Evolutionary conservation across 192 early-diverging fungal genomes (phyloP), one percentile per base, ranked within the genome.

Genomic region (Coemansia sp.): DNA sequence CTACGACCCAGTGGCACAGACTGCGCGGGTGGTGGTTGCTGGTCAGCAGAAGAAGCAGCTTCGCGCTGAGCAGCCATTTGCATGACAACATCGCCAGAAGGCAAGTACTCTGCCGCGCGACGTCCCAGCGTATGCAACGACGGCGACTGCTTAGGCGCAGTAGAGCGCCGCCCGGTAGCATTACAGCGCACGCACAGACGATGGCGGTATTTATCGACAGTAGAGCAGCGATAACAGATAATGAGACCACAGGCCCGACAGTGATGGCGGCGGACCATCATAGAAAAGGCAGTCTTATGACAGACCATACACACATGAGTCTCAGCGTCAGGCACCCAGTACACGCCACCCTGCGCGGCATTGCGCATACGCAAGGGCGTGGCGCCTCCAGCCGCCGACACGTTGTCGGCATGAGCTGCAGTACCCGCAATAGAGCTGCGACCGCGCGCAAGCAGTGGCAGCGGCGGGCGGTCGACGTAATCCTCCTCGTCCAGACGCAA

Each of bases 211-310:
- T 2, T 28, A 14, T 58, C 39, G 32, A 78, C 68, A 0, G 58
- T 33, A 43, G 84, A 85, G 66, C 84, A 85, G 23, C 84, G 67
- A 63, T 85, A 85, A 66, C 84, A 85, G 38, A 85, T 85, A 11
- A 85, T 74, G 55, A 80, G 68, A 3, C 84, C 84, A 49, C 84
- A 85, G 2, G 57, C 59, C 17, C 84, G 78, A 47, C 84, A 85
- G 46, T 85, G 84, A 44, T 85, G 84, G 55, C 79, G 70, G 7
- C 84, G 78, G 9, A 85, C 78, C 75, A 85, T 77, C 78, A 85
- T 78, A 19, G 84, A 81, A 37, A 85, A 85, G 6, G 75, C 78
- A 1, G 84, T 85, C 49, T 53, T 72, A 2, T 47, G 84, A 42
- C 84, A 85, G 32, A 85, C 84, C 84, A 85, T 85, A 60, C 84